These are phyloP conservation scores for Paracoccidioides brasiliensis DNA, from an alignment of 2,329 filamentous ascomycete species.

Conservation along the genomic window DNA sequence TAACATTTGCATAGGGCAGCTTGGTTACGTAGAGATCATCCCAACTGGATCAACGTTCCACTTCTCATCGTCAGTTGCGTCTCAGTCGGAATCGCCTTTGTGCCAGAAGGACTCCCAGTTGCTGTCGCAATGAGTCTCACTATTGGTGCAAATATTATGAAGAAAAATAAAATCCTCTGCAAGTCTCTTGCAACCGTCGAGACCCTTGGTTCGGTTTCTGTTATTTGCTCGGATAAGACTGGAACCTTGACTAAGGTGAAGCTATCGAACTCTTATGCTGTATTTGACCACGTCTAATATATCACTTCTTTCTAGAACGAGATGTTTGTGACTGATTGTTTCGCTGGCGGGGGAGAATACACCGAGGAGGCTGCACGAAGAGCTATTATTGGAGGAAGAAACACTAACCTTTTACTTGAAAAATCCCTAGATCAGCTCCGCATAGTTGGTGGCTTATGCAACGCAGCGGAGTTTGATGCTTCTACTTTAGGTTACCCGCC, in stretches of 20 bases:
- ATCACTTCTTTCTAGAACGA: slow-evolving; percentile 39
- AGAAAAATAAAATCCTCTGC: slow-evolving; percentile 62
- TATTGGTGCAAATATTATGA: slow-evolving; percentile 65
- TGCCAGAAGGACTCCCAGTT: slow-evolving; percentile 61
- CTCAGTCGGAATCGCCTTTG: slow-evolving; percentile 59
- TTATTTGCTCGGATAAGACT: slow-evolving; percentile 67
- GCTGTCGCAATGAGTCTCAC: slow-evolving; percentile 58
- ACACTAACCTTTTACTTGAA: slow-evolving; percentile 13
- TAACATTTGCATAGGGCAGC: slow-evolving; percentile 40
- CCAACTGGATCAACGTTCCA: slow-evolving; percentile 58
- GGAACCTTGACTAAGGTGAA: slow-evolving; percentile 36
- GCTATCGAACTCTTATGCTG: background rate
- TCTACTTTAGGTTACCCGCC: slow-evolving; percentile 47
- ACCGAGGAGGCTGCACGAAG: slow-evolving; percentile 41
- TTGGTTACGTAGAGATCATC: slow-evolving; percentile 55
- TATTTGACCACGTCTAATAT: background rate
- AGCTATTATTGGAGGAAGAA: slow-evolving; percentile 18
- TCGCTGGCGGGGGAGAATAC: slow-evolving; percentile 43
- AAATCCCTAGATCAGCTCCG: slow-evolving; percentile 46
- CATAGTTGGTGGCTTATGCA: slow-evolving; percentile 53
- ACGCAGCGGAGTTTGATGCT: slow-evolving; percentile 61
- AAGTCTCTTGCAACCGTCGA: slow-evolving; percentile 70
- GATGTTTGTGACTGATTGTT: slow-evolving; percentile 60
- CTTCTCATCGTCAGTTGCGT: slow-evolving; percentile 62
- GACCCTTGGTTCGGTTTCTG: slow-evolving; percentile 58